Base-by-base conservation (phyloP, 805 yeast species). In the Cyberlindnera mississippiensis region DNA sequence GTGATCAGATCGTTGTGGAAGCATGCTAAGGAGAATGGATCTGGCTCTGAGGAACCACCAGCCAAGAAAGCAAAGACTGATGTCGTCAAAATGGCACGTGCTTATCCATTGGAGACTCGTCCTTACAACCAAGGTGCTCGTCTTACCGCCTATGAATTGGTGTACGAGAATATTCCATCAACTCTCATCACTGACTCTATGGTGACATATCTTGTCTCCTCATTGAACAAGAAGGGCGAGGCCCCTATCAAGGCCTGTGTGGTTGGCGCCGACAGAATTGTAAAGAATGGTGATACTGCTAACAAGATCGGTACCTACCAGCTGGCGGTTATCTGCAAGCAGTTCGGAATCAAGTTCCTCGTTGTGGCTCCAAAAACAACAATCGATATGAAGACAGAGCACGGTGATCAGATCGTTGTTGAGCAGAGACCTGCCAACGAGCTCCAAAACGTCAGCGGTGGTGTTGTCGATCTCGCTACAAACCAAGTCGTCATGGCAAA, bases 111-210 rank as follows among this genome's bases (percentile, higher is more conserved):
- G 55, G 99, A 91, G 60, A 91, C 99, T 0, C 75, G 99, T 53
- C 99, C 99, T 1, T 93, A 91, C 60, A 89, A 91, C 61, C 98
- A 91, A 67, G 99, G 99, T 9, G 87, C 97, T 0, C 76, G 96
- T 51, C 70, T 91, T 44, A 91, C 98, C 0, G 90, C 97, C 0
- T 91, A 80, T 63, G 99, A 91, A 61, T 72, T 91, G 35, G 81
- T 85, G 13, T 82, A 85, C 55, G 98, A 91, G 49, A 59, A 76
- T 16, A 86, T 93, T 32, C 98, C 98, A 13, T 80, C 93, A 37
- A 87, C 96, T 1, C 68, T 91, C 46, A 77, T 91, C 48, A 84
- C 96, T 10, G 99, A 91, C 59, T 85, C 88, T 45, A 90, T 91
- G 91, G 95, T 85, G 2, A 78, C 96, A 0, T 82, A 90, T 33